phyloP scores from a whole-genome alignment of 2,329 filamentous ascomycete genomes.

The Neocatenulostroma microsporum region DNA sequence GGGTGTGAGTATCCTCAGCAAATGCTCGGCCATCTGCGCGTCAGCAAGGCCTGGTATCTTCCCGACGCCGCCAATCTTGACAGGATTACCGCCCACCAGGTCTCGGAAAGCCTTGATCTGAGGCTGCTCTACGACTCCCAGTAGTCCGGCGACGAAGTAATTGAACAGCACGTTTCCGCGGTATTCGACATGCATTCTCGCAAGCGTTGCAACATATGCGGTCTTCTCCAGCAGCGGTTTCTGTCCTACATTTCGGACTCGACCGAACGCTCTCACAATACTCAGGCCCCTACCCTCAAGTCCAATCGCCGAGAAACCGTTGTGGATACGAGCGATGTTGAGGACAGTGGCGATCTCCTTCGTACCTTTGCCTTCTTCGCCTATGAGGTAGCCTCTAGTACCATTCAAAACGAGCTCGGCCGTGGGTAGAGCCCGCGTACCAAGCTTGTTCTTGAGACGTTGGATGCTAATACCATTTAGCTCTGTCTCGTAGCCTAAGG shows the following conservation, averaged over 20 bases:
- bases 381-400: constrained; percentile 49
- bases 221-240: constrained; percentile 45
- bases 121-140: constrained; percentile 46
- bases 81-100: background rate
- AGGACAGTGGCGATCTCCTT: constrained; percentile 61
- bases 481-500: constrained; percentile 11
- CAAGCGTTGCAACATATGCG: constrained; percentile 52
- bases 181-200: constrained; percentile 50
- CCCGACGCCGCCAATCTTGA: background rate
- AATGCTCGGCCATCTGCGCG: constrained; percentile 23
- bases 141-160: constrained; percentile 47
- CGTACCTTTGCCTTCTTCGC: constrained; percentile 58
- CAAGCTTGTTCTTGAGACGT: constrained; percentile 64
- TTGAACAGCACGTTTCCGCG: constrained; percentile 50
- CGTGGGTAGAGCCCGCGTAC: constrained; percentile 61
- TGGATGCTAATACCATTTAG: constrained; percentile 61
- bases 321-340: constrained; percentile 58
- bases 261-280: constrained; percentile 51
- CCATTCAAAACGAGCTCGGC: constrained; percentile 56
- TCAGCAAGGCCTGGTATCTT: constrained; percentile 1
- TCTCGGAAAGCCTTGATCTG: constrained; percentile 1
- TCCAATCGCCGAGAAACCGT: constrained; percentile 46
- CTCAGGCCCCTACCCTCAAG: constrained; percentile 50
- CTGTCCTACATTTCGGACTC: constrained; percentile 47
- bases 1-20: constrained; percentile 53